A percentile compares a stretch with the other conserved stretches of the same genome.
Evolutionary conservation across 495 filamentous ascomycete genomes (phyloP).

Genomic region (Penicillium lagena): DNA sequence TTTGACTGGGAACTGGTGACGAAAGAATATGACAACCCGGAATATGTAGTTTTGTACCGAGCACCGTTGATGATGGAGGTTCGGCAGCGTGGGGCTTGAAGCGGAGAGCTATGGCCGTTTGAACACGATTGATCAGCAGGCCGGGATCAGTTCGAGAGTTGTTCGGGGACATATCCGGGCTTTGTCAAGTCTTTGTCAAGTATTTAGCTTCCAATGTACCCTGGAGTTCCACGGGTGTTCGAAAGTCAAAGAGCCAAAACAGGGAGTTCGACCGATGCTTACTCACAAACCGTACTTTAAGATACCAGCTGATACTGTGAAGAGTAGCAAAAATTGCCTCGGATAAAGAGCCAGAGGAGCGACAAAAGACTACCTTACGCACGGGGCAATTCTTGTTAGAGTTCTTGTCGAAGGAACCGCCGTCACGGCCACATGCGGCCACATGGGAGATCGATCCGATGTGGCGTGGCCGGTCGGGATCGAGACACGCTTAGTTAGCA

Average conservation of each 20-base stretch:
- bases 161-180: conserved; percentile 3
- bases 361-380: too few relatives aligned
- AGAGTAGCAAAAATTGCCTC: background rate
- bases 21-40: conserved; percentile 1
- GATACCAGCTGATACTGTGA: background rate
- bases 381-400: too few relatives aligned
- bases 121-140: conserved; percentile 2
- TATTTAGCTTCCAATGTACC: background rate
- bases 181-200: background rate
- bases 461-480: background rate
- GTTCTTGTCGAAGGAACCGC: too few relatives aligned
- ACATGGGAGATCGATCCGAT: conserved; percentile 16
- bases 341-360: background rate
- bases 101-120: conserved; percentile 9
- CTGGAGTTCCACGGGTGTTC: background rate
- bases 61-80: conserved; percentile 4
- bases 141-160: conserved; percentile 9
- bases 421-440: conserved; percentile 15
- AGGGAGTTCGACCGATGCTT: background rate
- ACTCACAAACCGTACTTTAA: too few relatives aligned
- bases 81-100: background rate
- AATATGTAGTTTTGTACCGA: conserved; percentile 8
- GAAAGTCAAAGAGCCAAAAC: background rate
- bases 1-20: conserved; percentile 26
- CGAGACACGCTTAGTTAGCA: too few relatives aligned